phyloP scores from a whole-genome alignment of 352 stramenopile species.

The Thalassiosira mediterranea region DNA sequence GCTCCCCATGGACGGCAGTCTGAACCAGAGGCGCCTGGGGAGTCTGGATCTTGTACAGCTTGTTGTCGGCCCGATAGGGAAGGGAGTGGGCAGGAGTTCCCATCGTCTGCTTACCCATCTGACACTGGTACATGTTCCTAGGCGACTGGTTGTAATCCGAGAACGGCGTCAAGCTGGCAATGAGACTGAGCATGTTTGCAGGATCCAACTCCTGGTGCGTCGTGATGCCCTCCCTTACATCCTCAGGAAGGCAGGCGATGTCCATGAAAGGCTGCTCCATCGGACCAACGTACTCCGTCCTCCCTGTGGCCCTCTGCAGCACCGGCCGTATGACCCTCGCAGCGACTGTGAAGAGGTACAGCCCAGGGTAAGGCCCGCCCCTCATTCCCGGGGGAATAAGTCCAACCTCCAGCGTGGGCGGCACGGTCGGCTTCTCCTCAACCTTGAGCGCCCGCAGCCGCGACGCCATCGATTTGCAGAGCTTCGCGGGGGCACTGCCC shows the following conservation, averaged over 20 bases:
- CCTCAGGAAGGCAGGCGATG: constrained; percentile 95
- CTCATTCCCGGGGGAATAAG: constrained; percentile 74
- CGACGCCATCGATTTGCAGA: constrained; percentile 87
- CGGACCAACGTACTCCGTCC: constrained; percentile 95
- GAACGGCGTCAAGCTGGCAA: constrained; percentile 98
- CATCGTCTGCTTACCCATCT: constrained; percentile 99
- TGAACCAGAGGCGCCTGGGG: constrained; percentile 98
- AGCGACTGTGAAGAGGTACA: constrained; percentile 97
- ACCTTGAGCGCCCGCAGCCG: constrained; percentile 85
- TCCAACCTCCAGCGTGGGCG: constrained; percentile 83
- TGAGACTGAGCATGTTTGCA: constrained; percentile 99
- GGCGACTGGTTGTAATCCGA: constrained; percentile 99
- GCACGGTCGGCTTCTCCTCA: constrained; percentile 59
- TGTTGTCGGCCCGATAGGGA: constrained; percentile 99
- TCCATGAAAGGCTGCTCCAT: constrained; percentile 98
- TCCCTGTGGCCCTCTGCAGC: constrained; percentile 84
- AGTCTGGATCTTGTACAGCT: constrained; percentile 98
- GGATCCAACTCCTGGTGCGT: constrained; percentile 99
- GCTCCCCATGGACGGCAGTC: constrained; percentile 94
- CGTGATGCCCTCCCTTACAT: constrained; percentile 92
- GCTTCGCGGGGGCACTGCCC: constrained; percentile 87
- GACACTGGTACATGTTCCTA: constrained; percentile 87
- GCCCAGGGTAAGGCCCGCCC: constrained; percentile 94
- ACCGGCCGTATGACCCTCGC: constrained; percentile 91
- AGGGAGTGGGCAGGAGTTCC: constrained; percentile 99